Conservation (phyloP, 1,284 basidiomycete genomes). For the Vanrija pseudolonga region DNA sequence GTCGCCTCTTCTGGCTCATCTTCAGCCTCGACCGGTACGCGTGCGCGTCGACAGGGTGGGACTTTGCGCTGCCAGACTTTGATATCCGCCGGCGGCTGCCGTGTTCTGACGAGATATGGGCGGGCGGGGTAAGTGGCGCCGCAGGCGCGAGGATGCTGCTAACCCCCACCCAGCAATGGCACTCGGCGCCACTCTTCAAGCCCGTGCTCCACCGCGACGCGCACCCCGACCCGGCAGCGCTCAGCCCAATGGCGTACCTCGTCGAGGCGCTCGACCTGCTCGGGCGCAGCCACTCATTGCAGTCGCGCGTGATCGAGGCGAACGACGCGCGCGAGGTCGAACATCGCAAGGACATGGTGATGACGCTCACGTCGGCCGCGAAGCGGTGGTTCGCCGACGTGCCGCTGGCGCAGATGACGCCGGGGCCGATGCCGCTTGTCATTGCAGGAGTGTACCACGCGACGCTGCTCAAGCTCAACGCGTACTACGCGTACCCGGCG, state of each 20-base stretch:
- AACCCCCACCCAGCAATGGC: slow-evolving; percentile 33
- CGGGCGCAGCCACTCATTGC: slow-evolving; percentile 44
- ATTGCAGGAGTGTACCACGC: slow-evolving; percentile 47
- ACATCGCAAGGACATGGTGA: slow-evolving; percentile 33
- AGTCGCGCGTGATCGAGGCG: slow-evolving; percentile 38
- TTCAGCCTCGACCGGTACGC: slow-evolving; percentile 48
- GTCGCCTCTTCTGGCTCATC: slow-evolving; percentile 48
- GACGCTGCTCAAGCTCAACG: slow-evolving; percentile 48
- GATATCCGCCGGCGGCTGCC: slow-evolving; percentile 46
- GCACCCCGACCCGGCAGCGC: slow-evolving; percentile 13
- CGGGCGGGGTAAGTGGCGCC: slow-evolving; percentile 27
- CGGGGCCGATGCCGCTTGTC: slow-evolving; percentile 32
- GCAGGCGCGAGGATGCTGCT: not conserved
- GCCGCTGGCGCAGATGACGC: slow-evolving; percentile 14
- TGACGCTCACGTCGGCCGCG: slow-evolving; percentile 36
- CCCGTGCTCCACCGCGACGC: slow-evolving; percentile 34
- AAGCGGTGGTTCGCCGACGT: slow-evolving; percentile 38
- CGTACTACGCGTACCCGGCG: slow-evolving; percentile 48
- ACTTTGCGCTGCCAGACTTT: slow-evolving; percentile 46
- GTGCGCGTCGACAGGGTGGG: slow-evolving; percentile 47
- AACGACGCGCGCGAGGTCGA: slow-evolving; percentile 41
- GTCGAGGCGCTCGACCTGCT: slow-evolving; percentile 47
- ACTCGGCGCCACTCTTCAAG: slow-evolving; percentile 36
- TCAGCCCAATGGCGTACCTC: slow-evolving; percentile 45
- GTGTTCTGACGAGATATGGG: slow-evolving; percentile 43